Percentiles rank a stretch among this genome's conserved stretches.
phyloP scores from a whole-genome alignment of 495 filamentous ascomycete species.

The Cudoniella acicularis region DNA sequence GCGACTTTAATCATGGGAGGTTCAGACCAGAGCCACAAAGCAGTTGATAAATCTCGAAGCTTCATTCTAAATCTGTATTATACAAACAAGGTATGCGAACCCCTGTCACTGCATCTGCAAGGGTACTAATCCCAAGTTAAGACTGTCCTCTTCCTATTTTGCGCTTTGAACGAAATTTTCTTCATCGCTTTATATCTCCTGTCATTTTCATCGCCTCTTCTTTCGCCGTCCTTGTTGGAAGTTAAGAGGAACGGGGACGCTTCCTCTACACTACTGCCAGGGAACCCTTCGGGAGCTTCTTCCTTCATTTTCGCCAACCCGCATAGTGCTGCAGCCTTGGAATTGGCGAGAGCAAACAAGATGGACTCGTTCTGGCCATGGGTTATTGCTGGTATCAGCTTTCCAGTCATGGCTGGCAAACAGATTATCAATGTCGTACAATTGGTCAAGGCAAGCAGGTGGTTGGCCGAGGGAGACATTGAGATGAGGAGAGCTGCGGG shows the following conservation, averaged over 20 bases:
- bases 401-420: conserved; percentile 85
- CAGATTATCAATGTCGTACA: conserved; percentile 93
- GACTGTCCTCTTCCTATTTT: conserved; percentile 89
- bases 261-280: conserved; percentile 56
- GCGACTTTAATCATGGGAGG: conserved; percentile 83
- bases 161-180: conserved; percentile 87
- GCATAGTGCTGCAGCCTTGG: conserved; percentile 85
- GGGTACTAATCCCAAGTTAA: conserved; percentile 30
- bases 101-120: conserved; percentile 7
- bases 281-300: conserved; percentile 60
- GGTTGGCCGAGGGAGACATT: conserved; percentile 86
- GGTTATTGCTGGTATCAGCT: conserved; percentile 77
- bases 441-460: conserved; percentile 86
- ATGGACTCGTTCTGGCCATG: conserved; percentile 79
- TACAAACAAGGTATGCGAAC: conserved; percentile 72
- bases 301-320: conserved; percentile 74
- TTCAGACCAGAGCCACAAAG: conserved; percentile 82
- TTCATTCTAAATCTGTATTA: conserved; percentile 93
- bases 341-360: conserved; percentile 89
- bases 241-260: conserved; percentile 38
- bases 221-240: conserved; percentile 77
- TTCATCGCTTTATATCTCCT: conserved; percentile 98
- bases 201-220: conserved; percentile 83
- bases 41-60: conserved; percentile 72
- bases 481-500: conserved; percentile 49